These are phyloP conservation scores for Pichia sp. DNA, from an alignment of 1,139 yeast species.

Conservation along the genomic window DNA sequence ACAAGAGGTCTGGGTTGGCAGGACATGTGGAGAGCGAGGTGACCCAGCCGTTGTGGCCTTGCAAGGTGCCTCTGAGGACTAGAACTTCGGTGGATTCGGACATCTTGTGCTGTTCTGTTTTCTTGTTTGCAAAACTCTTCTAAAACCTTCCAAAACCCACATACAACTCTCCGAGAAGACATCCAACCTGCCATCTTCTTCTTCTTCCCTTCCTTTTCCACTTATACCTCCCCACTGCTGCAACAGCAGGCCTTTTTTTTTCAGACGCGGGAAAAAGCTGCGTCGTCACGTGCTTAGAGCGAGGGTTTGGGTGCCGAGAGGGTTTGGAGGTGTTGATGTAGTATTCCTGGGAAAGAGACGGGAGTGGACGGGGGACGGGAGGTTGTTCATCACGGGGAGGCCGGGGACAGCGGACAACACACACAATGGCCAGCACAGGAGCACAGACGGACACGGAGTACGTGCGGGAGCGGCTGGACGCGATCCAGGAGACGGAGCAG, in stretches of 20 bases:
- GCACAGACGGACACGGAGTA: background rate
- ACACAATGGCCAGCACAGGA: too few relatives aligned
- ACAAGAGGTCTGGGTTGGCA: slow-evolving; percentile 96
- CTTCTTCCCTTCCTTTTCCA: background rate
- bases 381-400: too few relatives aligned
- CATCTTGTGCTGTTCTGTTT: slow-evolving; percentile 20
- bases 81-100: slow-evolving; percentile 65
- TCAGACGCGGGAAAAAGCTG: background rate
- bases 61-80: slow-evolving; percentile 99
- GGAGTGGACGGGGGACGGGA: too few relatives aligned
- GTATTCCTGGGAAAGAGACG: too few relatives aligned
- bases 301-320: slow-evolving; percentile 6
- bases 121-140: background rate
- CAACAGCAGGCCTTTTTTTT: background rate
- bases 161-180: background rate
- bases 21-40: slow-evolving; percentile 98
- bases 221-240: background rate
- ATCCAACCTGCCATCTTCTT: background rate
- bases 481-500: slow-evolving; percentile 29
- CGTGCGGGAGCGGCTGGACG: slow-evolving; percentile 28
- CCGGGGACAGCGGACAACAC: too few relatives aligned
- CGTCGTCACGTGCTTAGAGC: slow-evolving; percentile 7
- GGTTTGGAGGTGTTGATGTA: background rate
- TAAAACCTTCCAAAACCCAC: background rate
- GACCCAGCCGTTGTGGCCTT: slow-evolving; percentile 91